Base-by-base conservation (phyloP, 2,329 filamentous ascomycete species). In the Ophiocordyceps unilateralis region DNA sequence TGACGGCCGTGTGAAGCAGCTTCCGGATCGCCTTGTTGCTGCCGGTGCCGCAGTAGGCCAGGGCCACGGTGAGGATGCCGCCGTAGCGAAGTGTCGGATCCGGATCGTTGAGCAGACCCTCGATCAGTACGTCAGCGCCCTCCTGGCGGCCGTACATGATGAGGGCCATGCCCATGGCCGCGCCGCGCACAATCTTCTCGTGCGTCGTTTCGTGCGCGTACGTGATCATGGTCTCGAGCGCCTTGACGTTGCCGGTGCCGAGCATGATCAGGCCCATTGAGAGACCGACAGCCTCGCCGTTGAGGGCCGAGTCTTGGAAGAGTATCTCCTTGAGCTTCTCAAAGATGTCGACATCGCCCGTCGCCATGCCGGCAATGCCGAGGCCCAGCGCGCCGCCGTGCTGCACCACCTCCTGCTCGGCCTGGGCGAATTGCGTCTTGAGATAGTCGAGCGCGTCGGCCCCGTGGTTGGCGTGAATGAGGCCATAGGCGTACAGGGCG, bases 11-110 rank as follows among this genome's bases (percentile, higher is more conserved):
- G 58, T 98, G 91, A 11, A 98, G 77, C 24, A 98, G 73, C 64
- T 91, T 93, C 43, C 93, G 82, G 41, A 98, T 91, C 21, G 93
- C 91, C 70, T 96, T 96, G 72, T 98, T 98, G 74, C 88, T 95
- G 50, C 89, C 85, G 36, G 85, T 95, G 45, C 91, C 91, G 58
- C 89, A 95, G 67, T 98, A 98, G 17, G 91, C 91, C 58, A 98
- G 71, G 42, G 91, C 91, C 45, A 98, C 85, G n/a, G 91, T 94
- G 78, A 98, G 86, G 61, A 98, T 94, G 68, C 91, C 91, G 59
- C 91, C 91, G 53, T 98, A 98, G 51, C 91, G 79, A 47, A 98
- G 71, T 8, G 86, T 89, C 51, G 91, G 86, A 58, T 98, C 89
- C 1, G 91, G 84, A 53, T 98, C 91, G 49, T 86, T 87, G 30